phyloP scores from a whole-genome alignment of 257 asterid species.

The Apocynum venetum region DNA sequence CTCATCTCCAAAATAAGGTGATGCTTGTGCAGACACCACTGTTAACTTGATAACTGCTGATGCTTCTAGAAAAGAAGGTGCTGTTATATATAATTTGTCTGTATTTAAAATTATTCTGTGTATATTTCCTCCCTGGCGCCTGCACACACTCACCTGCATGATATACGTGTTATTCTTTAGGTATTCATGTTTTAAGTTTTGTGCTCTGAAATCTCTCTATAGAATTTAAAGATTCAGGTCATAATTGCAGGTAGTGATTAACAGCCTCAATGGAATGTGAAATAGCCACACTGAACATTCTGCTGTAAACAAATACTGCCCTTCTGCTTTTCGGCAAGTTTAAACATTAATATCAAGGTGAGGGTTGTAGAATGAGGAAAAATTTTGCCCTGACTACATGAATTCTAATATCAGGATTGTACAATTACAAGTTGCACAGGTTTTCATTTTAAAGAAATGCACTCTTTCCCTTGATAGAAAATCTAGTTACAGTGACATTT shows the following conservation, averaged over 20 bases:
- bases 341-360: neutral
- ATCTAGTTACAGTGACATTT: slow-evolving; percentile 5
- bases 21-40: slow-evolving; percentile 21
- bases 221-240: slow-evolving; percentile 3
- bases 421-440: slow-evolving; percentile 21
- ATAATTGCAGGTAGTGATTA: slow-evolving; percentile 36
- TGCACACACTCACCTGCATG: no score
- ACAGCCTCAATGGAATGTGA: neutral
- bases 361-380: slow-evolving; percentile 9
- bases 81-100: slow-evolving; percentile 17
- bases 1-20: slow-evolving; percentile 28
- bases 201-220: neutral
- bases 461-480: slow-evolving; percentile 11
- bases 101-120: neutral
- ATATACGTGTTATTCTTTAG: neutral
- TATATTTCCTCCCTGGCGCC: neutral
- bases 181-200: neutral
- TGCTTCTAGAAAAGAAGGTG: slow-evolving; percentile 35
- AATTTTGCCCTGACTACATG: neutral
- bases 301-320: neutral
- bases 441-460: slow-evolving; percentile 11
- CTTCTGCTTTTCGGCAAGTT: neutral
- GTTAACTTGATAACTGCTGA: slow-evolving; percentile 26
- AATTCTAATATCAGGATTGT: slow-evolving; percentile 12
- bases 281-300: slow-evolving; percentile 9